Evolutionary conservation across 202 grass and related monocot genomes (phyloP).

Genomic region (Setaria italica): DNA sequence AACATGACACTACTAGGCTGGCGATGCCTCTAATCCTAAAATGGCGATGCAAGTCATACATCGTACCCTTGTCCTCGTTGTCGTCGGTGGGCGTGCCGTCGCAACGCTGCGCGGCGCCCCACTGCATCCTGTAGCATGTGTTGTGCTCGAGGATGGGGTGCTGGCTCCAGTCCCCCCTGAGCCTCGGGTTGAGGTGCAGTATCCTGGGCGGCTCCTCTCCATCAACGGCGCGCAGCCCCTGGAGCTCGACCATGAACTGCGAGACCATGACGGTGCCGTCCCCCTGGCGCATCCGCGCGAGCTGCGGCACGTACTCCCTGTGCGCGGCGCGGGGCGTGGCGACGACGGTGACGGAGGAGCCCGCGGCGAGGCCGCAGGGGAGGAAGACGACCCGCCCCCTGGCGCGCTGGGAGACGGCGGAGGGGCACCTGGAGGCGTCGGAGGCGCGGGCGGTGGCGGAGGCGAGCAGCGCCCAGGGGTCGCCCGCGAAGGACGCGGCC

Average conservation of each 20-base stretch:
- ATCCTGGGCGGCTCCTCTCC: constrained; percentile 89
- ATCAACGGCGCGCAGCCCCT: constrained; percentile 80
- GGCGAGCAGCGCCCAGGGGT: constrained; percentile 43
- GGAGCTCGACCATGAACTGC: constrained; percentile 92
- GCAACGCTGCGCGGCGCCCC: constrained; percentile 71
- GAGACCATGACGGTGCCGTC: constrained; percentile 75
- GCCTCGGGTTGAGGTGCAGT: constrained; percentile 79
- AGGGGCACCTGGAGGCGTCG: constrained; percentile 56
- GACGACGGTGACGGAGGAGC: constrained; percentile 79
- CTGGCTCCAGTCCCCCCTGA: constrained; percentile 92
- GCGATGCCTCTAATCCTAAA: neutral
- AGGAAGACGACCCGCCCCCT: constrained; percentile 70
- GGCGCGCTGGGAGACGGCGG: constrained; percentile 52
- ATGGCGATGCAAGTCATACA: neutral
- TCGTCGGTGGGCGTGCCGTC: constrained; percentile 63
- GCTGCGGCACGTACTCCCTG: constrained; percentile 78
- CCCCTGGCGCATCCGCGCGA: constrained; percentile 59
- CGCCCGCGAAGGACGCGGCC: constrained; percentile 45
- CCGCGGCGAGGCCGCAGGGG: constrained; percentile 76
- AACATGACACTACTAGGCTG: constrained; percentile 17
- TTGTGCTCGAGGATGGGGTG: constrained; percentile 89
- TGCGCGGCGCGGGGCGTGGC: constrained; percentile 67
- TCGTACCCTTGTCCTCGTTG: constrained; percentile 68
- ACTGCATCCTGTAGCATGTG: constrained; percentile 94
- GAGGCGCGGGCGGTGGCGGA: constrained; percentile 40